phyloP scores from a whole-genome alignment of 2,329 filamentous ascomycete genomes.

The Rhynchosporium agropyri region DNA sequence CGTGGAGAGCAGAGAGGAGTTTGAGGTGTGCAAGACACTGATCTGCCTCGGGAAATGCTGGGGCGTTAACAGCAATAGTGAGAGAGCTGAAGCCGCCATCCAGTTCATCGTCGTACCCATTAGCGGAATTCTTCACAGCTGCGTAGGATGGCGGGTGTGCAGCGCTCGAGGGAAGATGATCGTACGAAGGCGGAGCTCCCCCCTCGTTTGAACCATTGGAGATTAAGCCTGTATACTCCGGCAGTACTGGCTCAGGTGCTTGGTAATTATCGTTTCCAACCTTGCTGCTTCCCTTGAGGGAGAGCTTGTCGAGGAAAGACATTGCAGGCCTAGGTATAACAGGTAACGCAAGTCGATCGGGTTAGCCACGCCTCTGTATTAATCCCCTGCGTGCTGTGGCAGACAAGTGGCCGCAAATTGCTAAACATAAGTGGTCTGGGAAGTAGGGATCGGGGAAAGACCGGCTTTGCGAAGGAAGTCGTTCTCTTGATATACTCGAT shows the following conservation, averaged over 20 bases:
- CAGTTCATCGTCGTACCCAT: slow-evolving; percentile 30
- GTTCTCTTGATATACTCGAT: background rate
- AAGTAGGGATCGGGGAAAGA: background rate
- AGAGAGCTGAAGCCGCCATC: slow-evolving; percentile 46
- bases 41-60: slow-evolving; percentile 49
- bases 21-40: slow-evolving; percentile 75
- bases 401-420: too few relatives aligned
- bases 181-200: slow-evolving; percentile 10
- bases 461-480: background rate
- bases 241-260: slow-evolving; percentile 8
- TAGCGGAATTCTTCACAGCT: slow-evolving; percentile 21
- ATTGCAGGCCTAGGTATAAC: slow-evolving; percentile 2
- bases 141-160: slow-evolving; percentile 31
- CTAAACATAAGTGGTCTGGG: background rate
- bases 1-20: slow-evolving; percentile 68
- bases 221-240: slow-evolving; percentile 3
- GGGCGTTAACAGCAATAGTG: slow-evolving; percentile 39
- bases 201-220: slow-evolving; percentile 10
- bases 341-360: background rate
- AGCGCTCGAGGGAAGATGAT: background rate
- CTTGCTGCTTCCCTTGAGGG: slow-evolving; percentile 24
- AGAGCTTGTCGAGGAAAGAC: slow-evolving; percentile 30
- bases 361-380: background rate
- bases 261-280: slow-evolving; percentile 14
- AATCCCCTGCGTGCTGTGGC: background rate